Evolutionary conservation across 345 rosid genomes (phyloP).

Genomic region (Bruguiera sexangula): DNA sequence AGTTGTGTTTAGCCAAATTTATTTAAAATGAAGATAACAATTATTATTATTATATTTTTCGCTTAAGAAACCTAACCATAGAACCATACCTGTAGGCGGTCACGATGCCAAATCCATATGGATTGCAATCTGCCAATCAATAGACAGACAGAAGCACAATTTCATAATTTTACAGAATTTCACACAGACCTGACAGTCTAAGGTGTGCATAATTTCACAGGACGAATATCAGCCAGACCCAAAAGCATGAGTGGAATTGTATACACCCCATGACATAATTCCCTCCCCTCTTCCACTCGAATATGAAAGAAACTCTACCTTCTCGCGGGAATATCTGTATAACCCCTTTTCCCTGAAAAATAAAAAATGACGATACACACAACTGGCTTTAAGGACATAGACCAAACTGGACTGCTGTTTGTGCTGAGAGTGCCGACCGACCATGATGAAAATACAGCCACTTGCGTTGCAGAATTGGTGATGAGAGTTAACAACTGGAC

Average conservation of each 20-base stretch:
- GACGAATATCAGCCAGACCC: constrained; percentile 13
- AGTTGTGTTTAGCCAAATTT: too few species aligned
- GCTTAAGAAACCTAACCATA: constrained; percentile 51
- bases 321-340: constrained; percentile 86
- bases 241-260: background rate
- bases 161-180: constrained; percentile 38
- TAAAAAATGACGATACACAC: constrained; percentile 1
- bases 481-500: constrained; percentile 81
- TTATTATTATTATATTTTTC: background rate
- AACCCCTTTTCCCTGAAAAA: constrained; percentile 73
- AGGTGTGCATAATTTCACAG: constrained; percentile 9
- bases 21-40: background rate
- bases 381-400: background rate
- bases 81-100: constrained; percentile 80
- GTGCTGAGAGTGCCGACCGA: constrained; percentile 46
- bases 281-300: background rate
- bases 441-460: constrained; percentile 79
- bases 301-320: constrained; percentile 40
- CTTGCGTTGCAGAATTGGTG: constrained; percentile 73
- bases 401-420: background rate
- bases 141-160: constrained; percentile 61
- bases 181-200: constrained; percentile 52
- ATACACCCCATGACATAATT: background rate
- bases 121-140: constrained; percentile 93
- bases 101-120: constrained; percentile 86